These are phyloP conservation scores for Malassezia yamatoensis DNA, from an alignment of 1,284 basidiomycete species.

Conservation along the genomic window DNA sequence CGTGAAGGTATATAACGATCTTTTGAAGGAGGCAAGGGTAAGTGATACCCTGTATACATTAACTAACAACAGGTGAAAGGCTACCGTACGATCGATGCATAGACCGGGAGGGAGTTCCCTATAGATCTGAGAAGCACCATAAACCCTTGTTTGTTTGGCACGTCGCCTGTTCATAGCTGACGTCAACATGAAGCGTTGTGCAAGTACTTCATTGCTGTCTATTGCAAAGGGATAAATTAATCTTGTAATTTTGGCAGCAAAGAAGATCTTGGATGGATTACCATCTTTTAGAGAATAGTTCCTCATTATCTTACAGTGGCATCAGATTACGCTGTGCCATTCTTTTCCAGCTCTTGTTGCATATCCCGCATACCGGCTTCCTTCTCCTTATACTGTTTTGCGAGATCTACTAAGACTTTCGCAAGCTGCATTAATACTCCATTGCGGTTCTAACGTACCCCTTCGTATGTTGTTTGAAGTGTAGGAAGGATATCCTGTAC, in stretches of 20 bases:
- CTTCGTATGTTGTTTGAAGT: conserved; percentile 38
- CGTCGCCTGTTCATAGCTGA: neutral
- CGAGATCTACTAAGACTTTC: conserved; percentile 35
- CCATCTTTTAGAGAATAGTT: too few species aligned
- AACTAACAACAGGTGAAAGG: conserved; percentile 13
- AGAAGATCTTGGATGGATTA: too few species aligned
- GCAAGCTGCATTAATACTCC: conserved; percentile 26
- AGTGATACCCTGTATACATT: conserved; percentile 44
- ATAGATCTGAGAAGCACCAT: too few species aligned
- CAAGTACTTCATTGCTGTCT: neutral
- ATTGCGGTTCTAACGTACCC: conserved; percentile 26
- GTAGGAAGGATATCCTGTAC: conserved; percentile 90
- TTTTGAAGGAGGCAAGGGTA: conserved; percentile 77
- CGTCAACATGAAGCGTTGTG: neutral
- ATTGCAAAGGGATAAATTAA: too few species aligned
- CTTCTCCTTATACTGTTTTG: conserved; percentile 45
- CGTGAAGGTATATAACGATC: conserved; percentile 69
- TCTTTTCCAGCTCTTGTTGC: conserved; percentile 16
- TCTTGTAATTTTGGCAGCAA: too few species aligned
- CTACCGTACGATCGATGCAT: conserved; percentile 16
- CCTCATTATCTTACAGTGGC: too few species aligned
- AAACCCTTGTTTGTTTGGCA: too few species aligned
- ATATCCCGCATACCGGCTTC: conserved; percentile 34
- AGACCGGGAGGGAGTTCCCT: neutral
- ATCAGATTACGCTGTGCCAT: neutral